Evolutionary conservation across 2,329 filamentous ascomycete species (phyloP).

Genomic region (Neopestalotiopsis rosae): DNA sequence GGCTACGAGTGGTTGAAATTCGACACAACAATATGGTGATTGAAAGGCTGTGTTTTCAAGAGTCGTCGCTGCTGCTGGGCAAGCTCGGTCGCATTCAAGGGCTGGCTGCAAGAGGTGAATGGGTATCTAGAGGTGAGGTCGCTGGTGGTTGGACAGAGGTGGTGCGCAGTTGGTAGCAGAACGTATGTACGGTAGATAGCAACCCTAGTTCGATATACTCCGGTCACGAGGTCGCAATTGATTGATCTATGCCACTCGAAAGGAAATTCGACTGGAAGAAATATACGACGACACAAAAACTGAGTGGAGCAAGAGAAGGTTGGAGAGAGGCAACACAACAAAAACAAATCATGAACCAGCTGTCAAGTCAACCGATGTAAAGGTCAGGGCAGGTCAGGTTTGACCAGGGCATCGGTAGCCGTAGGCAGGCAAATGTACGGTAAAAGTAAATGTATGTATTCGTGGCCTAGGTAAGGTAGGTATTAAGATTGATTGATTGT

Average conservation of each 20-base stretch:
- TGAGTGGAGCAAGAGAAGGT: background rate
- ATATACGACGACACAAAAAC: background rate
- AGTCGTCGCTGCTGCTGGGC: slow-evolving; percentile 7
- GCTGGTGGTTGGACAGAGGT: background rate
- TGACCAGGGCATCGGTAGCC: background rate
- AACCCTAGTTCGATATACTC: background rate
- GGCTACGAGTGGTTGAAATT: no score
- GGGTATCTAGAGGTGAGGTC: background rate
- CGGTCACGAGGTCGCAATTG: background rate
- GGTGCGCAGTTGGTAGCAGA: background rate
- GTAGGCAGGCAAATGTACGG: no score
- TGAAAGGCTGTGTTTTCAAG: slow-evolving; percentile 17
- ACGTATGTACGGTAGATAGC: background rate
- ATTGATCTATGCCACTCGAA: no score
- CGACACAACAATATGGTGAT: background rate
- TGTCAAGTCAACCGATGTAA: background rate
- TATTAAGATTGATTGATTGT: background rate
- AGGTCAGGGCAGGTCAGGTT: background rate
- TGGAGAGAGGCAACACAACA: background rate
- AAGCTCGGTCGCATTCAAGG: background rate
- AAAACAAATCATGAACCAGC: background rate
- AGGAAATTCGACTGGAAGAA: background rate
- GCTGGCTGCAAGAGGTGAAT: background rate
- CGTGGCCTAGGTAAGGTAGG: background rate
- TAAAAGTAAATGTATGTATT: no score